These are phyloP conservation scores for Phytophthora kernoviae DNA, from an alignment of 352 stramenopile genomes.

Conservation along the genomic window DNA sequence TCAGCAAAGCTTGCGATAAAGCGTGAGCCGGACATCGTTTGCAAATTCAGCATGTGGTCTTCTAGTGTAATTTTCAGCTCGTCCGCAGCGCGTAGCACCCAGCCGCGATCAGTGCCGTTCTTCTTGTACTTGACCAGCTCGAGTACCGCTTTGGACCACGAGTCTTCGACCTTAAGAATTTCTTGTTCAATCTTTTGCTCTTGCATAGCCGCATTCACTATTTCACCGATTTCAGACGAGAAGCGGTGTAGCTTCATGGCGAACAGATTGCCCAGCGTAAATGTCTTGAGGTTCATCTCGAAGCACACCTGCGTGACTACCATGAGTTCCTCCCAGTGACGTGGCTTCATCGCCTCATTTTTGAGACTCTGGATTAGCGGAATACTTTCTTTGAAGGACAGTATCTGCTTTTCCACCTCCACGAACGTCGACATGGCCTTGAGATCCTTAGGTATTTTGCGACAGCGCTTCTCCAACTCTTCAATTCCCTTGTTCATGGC, in stretches of 20 bases:
- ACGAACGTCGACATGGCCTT: conserved; percentile 91
- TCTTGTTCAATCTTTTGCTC: conserved; percentile 95
- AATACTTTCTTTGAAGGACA: conserved; percentile 94
- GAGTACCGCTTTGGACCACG: conserved; percentile 90
- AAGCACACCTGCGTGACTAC: conserved; percentile 90
- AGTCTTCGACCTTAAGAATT: conserved; percentile 91
- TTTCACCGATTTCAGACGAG: conserved; percentile 90
- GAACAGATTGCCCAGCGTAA: conserved; percentile 93
- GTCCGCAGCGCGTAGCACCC: conserved; percentile 81
- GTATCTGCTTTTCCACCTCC: conserved; percentile 91
- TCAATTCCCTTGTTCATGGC: conserved; percentile 93
- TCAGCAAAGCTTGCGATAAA: conserved; percentile 92
- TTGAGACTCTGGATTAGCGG: conserved; percentile 94
- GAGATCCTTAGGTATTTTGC: conserved; percentile 92
- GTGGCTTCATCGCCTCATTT: conserved; percentile 93
- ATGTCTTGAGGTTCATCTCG: conserved; percentile 93
- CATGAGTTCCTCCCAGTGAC: conserved; percentile 93
- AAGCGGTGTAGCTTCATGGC: conserved; percentile 93
- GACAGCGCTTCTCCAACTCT: conserved; percentile 92
- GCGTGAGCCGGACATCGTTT: conserved; percentile 91
- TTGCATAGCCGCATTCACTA: conserved; percentile 93
- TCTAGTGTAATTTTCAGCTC: conserved; percentile 85
- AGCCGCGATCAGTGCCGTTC: conserved; percentile 86
- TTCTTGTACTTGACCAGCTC: conserved; percentile 94
- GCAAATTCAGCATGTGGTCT: conserved; percentile 90